These are phyloP conservation scores for Daldinia grandis DNA, from an alignment of 495 filamentous ascomycete species.

Conservation along the genomic window DNA sequence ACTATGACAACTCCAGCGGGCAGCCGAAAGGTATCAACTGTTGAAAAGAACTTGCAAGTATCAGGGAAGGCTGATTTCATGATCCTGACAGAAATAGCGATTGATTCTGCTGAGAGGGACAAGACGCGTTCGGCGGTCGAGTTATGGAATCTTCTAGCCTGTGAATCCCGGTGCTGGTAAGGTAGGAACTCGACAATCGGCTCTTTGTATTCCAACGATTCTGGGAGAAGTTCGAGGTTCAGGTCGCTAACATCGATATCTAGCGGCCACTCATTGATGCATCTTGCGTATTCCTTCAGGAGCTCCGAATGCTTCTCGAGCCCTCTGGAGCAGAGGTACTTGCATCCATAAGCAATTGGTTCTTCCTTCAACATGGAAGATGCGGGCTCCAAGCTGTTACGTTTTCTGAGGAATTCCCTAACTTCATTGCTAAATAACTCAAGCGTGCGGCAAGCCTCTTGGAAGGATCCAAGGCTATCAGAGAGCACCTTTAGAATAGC, in stretches of 20 bases:
- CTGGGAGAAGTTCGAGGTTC: background rate
- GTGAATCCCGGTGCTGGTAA: background rate
- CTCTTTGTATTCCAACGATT: background rate
- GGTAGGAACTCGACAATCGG: background rate
- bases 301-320: background rate
- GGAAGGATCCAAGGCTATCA: background rate
- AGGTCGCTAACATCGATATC: background rate
- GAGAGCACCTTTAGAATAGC: constrained; percentile 10
- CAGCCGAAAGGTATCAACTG: background rate
- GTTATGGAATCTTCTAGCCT: background rate
- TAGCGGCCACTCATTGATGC: background rate
- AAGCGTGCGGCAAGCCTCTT: background rate
- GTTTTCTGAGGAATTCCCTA: background rate
- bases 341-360: background rate
- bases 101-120: background rate
- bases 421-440: background rate
- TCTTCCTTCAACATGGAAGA: background rate
- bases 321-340: background rate
- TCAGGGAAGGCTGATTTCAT: background rate
- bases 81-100: background rate
- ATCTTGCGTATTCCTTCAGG: background rate
- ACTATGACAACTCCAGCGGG: constrained; percentile 3
- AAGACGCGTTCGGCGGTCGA: background rate
- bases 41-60: background rate
- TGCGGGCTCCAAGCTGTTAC: background rate